A percentile compares a stretch with the other conserved stretches of the same genome.
Evolutionary conservation across 495 filamentous ascomycete species (phyloP).

Genomic region (Daldinia bambusicola): DNA sequence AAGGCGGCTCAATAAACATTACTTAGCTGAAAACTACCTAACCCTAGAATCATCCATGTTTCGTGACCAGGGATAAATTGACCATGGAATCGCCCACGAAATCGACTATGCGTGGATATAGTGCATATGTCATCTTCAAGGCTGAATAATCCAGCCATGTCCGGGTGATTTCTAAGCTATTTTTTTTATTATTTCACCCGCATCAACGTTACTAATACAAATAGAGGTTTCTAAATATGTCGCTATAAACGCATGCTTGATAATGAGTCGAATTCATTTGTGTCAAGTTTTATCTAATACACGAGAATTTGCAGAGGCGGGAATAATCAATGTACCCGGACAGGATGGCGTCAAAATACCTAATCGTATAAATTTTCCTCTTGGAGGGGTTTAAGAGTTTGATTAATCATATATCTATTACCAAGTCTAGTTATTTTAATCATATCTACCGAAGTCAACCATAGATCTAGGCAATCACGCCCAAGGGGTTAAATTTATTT

Average conservation of each 20-base stretch:
- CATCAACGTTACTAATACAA: constrained; percentile 8
- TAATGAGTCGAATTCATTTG: background rate
- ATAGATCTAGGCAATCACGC: background rate
- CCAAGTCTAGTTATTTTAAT: background rate
- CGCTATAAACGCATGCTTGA: background rate
- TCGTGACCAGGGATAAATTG: background rate
- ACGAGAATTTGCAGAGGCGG: background rate
- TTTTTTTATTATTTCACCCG: background rate
- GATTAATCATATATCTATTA: constrained; percentile 2
- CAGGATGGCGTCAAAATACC: constrained; percentile 2
- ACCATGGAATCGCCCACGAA: too few relatives aligned
- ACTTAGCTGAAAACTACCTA: constrained; percentile 26
- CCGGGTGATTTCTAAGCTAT: constrained; percentile 38
- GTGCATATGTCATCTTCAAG: constrained; percentile 13
- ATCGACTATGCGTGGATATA: background rate
- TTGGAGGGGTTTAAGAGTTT: background rate
- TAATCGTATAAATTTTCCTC: background rate
- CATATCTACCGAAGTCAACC: background rate
- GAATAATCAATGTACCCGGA: background rate
- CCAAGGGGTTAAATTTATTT: background rate
- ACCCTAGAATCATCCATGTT: constrained; percentile 1
- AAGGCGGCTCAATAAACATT: constrained; percentile 33
- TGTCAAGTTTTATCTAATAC: background rate
- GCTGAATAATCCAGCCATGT: constrained; percentile 29
- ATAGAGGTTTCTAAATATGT: constrained; percentile 3